Percentiles rank a stretch among this genome's conserved stretches.
These are phyloP conservation scores for Metroxylon sagu DNA, from an alignment of 176 grass and related monocot species.

Conservation along the genomic window DNA sequence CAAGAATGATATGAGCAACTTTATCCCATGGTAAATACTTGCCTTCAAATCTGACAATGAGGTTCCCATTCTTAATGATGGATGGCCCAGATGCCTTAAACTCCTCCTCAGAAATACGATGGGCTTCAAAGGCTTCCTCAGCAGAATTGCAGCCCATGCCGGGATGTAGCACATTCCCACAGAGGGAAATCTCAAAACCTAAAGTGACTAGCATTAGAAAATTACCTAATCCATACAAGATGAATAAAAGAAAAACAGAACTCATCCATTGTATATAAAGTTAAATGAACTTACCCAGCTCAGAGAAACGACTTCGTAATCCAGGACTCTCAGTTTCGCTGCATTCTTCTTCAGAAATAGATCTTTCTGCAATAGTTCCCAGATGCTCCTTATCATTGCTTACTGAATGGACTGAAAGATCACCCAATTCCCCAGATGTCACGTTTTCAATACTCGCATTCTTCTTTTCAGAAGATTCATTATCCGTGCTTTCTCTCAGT, in stretches of 20 bases:
- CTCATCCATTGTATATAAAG: conserved; percentile 1
- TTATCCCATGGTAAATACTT: conserved; percentile 76
- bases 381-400: conserved; percentile 45
- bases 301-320: conserved; percentile 11
- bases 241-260: conserved; percentile 1
- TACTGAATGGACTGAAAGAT: conserved; percentile 24
- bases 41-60: conserved; percentile 66
- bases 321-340: conserved; percentile 34
- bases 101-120: conserved; percentile 62
- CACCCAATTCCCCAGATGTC: conserved; percentile 5
- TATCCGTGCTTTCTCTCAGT: conserved; percentile 15
- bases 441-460: conserved; percentile 7
- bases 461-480: conserved; percentile 18
- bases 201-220: conserved; percentile 19
- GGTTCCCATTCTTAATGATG: conserved; percentile 78
- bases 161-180: conserved; percentile 63
- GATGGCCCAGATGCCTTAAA: conserved; percentile 68
- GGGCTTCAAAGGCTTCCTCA: conserved; percentile 62
- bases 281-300: conserved; percentile 39
- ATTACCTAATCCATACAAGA: not conserved
- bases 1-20: conserved; percentile 79
- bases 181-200: conserved; percentile 91
- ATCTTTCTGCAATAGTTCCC: conserved; percentile 38
- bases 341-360: conserved; percentile 46
- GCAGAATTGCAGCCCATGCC: conserved; percentile 70